phyloP scores from a whole-genome alignment of 345 rosid species.

The Draba incana region DNA sequence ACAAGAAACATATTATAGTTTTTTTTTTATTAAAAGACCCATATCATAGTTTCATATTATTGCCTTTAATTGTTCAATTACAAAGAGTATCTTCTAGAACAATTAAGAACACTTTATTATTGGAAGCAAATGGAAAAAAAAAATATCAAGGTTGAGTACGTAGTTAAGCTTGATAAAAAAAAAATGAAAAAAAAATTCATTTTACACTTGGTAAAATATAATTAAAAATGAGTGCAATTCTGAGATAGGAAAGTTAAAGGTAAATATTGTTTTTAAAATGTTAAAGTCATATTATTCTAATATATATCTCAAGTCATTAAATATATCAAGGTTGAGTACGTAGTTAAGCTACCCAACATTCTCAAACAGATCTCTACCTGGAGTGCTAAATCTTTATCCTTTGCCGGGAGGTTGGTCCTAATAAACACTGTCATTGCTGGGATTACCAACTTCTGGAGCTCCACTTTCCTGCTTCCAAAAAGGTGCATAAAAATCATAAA shows the following conservation, averaged over 20 bases:
- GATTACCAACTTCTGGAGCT: no score
- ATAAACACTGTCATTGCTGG: no score
- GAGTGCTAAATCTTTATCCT: no score
- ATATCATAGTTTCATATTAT: neutral
- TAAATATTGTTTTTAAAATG: slow-evolving; percentile 7
- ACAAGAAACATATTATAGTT: neutral
- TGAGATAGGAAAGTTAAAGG: slow-evolving; percentile 1
- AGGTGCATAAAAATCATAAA: no score
- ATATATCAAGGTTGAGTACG: slow-evolving; percentile 11
- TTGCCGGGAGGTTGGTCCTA: no score
- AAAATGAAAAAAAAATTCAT: no score
- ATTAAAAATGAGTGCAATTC: neutral
- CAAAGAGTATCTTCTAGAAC: slow-evolving; percentile 5
- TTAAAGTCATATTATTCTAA: slow-evolving; percentile 13
- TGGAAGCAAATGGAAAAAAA: neutral
- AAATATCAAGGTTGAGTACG: no score
- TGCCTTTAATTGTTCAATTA: neutral
- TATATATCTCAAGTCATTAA: neutral
- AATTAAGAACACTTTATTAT: neutral
- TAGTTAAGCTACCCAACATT: slow-evolving; percentile 3
- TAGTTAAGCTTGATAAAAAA: no score
- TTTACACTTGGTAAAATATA: no score
- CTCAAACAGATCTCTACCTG: neutral
- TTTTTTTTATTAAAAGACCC: neutral
- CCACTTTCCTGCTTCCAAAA: no score